Conservation (phyloP, 1,139 yeast genomes). For the Diutina pseudorugosa region DNA sequence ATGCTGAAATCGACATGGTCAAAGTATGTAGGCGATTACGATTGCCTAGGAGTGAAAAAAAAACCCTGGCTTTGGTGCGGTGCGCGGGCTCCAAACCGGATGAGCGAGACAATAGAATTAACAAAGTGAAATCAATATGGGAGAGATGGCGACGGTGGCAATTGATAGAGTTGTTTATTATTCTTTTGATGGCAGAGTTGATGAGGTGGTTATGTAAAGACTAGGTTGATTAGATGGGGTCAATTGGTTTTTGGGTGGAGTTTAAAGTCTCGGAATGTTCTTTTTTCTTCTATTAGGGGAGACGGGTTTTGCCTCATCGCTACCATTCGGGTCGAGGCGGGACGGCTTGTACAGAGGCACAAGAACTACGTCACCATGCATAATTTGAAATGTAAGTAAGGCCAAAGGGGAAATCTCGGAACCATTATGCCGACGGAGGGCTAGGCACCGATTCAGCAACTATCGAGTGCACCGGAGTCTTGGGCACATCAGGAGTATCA, state of each 20-base stretch:
- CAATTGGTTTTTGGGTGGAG: no score
- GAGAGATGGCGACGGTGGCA: no score
- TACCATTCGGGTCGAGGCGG: neutral
- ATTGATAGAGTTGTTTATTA: no score
- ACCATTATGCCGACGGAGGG: conserved; percentile 1
- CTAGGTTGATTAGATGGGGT: no score
- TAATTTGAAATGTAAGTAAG: no score
- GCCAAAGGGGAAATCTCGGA: no score
- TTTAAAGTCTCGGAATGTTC: no score
- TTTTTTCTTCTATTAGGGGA: neutral
- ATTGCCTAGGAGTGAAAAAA: neutral
- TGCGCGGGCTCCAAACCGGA: neutral
- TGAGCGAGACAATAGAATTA: no score
- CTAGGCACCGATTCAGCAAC: neutral
- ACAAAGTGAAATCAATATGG: no score
- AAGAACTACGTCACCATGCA: neutral
- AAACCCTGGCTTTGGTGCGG: neutral
- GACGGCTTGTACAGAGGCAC: neutral
- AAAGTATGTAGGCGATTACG: neutral
- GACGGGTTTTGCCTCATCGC: no score
- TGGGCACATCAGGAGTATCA: neutral
- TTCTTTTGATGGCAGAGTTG: no score
- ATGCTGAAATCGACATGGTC: conserved; percentile 43
- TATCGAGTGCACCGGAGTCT: neutral
- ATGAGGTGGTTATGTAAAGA: no score